phyloP scores from a whole-genome alignment of 192 early-diverging fungal genomes.

The Kickxella alabastrina region DNA sequence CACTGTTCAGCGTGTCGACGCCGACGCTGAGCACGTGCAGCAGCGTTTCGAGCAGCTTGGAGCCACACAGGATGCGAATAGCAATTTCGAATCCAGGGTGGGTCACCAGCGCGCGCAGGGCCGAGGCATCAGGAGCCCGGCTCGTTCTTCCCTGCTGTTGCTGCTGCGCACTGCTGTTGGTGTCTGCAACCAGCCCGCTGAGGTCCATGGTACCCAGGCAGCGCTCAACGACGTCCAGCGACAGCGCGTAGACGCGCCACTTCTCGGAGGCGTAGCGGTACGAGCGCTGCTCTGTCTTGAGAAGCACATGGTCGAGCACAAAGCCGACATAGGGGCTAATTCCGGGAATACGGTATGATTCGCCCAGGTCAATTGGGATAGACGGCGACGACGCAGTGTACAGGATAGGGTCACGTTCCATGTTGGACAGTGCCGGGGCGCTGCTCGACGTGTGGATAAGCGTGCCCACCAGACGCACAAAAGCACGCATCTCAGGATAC shows the following conservation, averaged over 20 bases:
- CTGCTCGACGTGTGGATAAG: constrained; percentile 63
- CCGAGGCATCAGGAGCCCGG: constrained; percentile 8
- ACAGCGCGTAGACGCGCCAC: constrained; percentile 63
- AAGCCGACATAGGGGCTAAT: constrained; percentile 76
- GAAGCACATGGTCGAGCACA: constrained; percentile 80
- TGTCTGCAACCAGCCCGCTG: constrained; percentile 32
- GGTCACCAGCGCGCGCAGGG: constrained; percentile 49
- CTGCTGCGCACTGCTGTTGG: constrained; percentile 4
- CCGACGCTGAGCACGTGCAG: constrained; percentile 65
- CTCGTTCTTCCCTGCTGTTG: not conserved
- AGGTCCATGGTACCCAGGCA: constrained; percentile 76
- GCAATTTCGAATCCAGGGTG: constrained; percentile 88
- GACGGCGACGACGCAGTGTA: constrained; percentile 43
- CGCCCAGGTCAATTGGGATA: constrained; percentile 64
- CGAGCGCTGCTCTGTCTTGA: constrained; percentile 65
- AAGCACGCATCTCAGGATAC: constrained; percentile 85
- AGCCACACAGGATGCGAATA: constrained; percentile 70
- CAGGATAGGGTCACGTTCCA: constrained; percentile 37
- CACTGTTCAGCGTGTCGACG: constrained; percentile 58
- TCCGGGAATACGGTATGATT: constrained; percentile 65
- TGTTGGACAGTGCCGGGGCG: constrained; percentile 23
- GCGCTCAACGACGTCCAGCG: constrained; percentile 73
- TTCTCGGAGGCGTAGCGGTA: constrained; percentile 68
- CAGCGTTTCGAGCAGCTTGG: constrained; percentile 63
- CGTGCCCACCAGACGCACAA: constrained; percentile 67